Evolutionary conservation across 495 filamentous ascomycete genomes (phyloP).

Genomic region (Barbatosphaeria neglecta): DNA sequence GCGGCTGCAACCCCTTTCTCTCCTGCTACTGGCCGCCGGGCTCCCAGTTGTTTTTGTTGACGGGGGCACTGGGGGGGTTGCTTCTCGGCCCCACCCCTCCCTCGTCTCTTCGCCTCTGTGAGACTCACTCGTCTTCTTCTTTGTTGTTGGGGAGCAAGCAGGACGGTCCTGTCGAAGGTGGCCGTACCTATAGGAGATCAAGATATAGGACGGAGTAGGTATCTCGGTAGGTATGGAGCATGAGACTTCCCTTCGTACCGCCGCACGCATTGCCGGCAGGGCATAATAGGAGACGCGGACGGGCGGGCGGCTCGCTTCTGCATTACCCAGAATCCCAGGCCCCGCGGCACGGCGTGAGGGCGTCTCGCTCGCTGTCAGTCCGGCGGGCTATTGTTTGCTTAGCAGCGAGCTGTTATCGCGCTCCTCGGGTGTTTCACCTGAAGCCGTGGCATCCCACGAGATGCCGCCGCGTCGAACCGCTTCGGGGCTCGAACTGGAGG

Average conservation of each 20-base stretch:
- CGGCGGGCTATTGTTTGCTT: slow-evolving; percentile 15
- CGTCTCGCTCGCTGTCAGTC: background rate
- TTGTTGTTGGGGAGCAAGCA: background rate
- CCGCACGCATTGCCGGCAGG: background rate
- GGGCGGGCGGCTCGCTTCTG: background rate
- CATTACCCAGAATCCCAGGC: background rate
- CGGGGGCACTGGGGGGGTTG: background rate
- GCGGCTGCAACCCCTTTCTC: background rate
- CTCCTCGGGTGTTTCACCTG: too few relatives aligned
- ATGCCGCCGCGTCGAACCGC: too few relatives aligned
- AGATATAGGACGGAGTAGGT: too few relatives aligned
- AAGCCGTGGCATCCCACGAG: too few relatives aligned
- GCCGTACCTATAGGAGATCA: too few relatives aligned
- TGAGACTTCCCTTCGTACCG: background rate
- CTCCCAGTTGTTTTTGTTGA: background rate
- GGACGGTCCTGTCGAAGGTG: too few relatives aligned
- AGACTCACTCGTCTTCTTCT: background rate
- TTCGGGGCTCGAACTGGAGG: too few relatives aligned
- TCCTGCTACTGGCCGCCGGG: background rate
- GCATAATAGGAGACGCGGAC: background rate
- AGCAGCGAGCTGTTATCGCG: slow-evolving; percentile 1
- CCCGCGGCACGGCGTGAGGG: too few relatives aligned
- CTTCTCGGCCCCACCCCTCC: background rate
- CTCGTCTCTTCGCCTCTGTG: background rate
- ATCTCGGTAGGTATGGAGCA: too few relatives aligned